Conservation (phyloP, 2,329 filamentous ascomycete species). For the Endothia cerciana region DNA sequence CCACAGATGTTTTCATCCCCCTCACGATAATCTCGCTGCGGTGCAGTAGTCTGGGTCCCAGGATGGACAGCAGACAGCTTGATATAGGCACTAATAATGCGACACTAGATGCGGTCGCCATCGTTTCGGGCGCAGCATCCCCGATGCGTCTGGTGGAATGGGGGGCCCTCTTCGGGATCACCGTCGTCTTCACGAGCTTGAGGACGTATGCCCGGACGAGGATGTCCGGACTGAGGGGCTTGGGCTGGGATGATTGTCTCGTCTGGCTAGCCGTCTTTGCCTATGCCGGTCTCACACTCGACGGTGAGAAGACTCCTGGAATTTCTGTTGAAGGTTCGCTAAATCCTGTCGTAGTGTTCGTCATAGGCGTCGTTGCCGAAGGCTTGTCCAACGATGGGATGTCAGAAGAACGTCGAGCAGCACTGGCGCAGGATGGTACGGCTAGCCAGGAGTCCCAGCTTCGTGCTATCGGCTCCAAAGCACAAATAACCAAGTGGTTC, state of each 20-base stretch:
- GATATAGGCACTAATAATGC: slow-evolving; percentile 23
- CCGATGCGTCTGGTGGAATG: slow-evolving; percentile 17
- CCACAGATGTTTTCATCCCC: not conserved
- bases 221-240: slow-evolving; percentile 32
- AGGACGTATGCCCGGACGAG: slow-evolving; percentile 38
- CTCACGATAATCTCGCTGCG: not conserved
- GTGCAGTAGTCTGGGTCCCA: not conserved
- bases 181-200: slow-evolving; percentile 34
- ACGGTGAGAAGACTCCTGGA: slow-evolving; percentile 6
- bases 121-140: slow-evolving; percentile 20
- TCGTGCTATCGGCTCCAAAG: slow-evolving; percentile 59
- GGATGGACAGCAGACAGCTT: not conserved
- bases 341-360: slow-evolving; percentile 3
- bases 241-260: slow-evolving; percentile 39
- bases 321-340: too few relatives aligned
- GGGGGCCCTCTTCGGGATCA: slow-evolving; percentile 33
- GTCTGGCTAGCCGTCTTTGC: slow-evolving; percentile 33
- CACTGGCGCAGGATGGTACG: slow-evolving; percentile 37
- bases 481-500: slow-evolving; percentile 60
- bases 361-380: slow-evolving; percentile 29
- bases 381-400: slow-evolving; percentile 63
- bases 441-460: slow-evolving; percentile 18
- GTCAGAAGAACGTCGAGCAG: slow-evolving; percentile 52
- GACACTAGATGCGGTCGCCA: slow-evolving; percentile 22
- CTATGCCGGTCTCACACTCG: slow-evolving; percentile 1